These are phyloP conservation scores for Micractinium conductrix DNA, from an alignment of 139 green algal genomes.

Conservation along the genomic window DNA sequence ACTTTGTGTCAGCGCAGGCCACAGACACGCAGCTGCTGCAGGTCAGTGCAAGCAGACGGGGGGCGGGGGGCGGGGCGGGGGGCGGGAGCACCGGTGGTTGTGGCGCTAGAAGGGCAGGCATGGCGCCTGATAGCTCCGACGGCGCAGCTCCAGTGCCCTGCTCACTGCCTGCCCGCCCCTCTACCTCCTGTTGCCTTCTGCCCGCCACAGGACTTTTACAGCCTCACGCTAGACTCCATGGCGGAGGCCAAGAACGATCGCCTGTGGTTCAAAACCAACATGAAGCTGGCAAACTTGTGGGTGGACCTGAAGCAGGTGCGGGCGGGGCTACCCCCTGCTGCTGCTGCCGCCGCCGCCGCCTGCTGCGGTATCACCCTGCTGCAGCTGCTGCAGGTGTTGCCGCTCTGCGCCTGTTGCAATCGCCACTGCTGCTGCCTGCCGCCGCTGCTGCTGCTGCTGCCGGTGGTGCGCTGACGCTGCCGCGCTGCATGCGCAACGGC, in stretches of 20 bases:
- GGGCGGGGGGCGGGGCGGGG: background rate
- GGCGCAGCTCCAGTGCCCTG: background rate
- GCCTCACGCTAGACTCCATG: constrained; percentile 89
- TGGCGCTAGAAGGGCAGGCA: background rate
- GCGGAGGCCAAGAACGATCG: constrained; percentile 94
- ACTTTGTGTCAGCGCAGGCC: constrained; percentile 79
- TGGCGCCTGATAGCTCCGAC: background rate
- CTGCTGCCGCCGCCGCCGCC: too few species aligned
- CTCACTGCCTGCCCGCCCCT: background rate
- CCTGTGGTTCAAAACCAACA: constrained; percentile 99
- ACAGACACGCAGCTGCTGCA: constrained; percentile 84
- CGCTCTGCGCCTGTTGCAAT: too few species aligned
- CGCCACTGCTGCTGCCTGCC: too few species aligned
- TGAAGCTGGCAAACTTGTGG: constrained; percentile 96
- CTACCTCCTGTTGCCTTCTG: background rate
- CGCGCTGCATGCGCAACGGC: too few species aligned
- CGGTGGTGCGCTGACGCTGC: too few species aligned
- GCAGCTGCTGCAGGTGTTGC: too few species aligned
- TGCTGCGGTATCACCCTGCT: too few species aligned
- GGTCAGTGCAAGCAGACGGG: constrained; percentile 26
- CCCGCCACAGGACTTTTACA: constrained; percentile 94
- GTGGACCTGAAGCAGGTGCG: too few species aligned
- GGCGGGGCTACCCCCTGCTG: too few species aligned
- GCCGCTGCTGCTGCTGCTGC: too few species aligned
- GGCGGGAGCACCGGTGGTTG: background rate